Conservation (phyloP, 108 stramenopile species). For the Fistulifera solaris region DNA sequence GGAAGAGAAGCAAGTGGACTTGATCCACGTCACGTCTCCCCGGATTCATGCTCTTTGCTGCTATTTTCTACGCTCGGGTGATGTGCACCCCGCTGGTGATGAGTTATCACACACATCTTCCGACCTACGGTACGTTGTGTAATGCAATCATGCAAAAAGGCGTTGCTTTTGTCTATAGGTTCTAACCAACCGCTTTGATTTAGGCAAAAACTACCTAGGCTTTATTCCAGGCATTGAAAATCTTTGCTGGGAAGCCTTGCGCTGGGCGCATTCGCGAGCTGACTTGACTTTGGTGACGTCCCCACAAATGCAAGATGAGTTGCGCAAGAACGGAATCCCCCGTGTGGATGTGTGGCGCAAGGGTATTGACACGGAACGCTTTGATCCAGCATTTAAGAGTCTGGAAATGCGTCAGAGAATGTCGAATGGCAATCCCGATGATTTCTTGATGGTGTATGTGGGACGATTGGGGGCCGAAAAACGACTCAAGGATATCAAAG, state of each 20-base stretch:
- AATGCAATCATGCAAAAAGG: too few relatives aligned
- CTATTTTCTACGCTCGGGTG: constrained; percentile 72
- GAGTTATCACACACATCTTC: constrained; percentile 94
- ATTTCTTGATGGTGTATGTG: constrained; percentile 92
- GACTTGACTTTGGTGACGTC: constrained; percentile 90
- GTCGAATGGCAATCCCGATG: constrained; percentile 72
- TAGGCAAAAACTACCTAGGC: constrained; percentile 55
- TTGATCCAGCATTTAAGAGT: constrained; percentile 72
- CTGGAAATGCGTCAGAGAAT: constrained; percentile 67
- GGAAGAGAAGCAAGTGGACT: constrained; percentile 75
- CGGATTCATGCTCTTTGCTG: constrained; percentile 82
- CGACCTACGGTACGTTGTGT: constrained; percentile 68
- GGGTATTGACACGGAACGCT: constrained; percentile 89
- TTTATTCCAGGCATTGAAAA: constrained; percentile 78
- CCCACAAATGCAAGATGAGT: constrained; percentile 86
- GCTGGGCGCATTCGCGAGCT: constrained; percentile 75
- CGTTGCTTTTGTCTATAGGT: too few relatives aligned
- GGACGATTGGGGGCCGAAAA: constrained; percentile 94
- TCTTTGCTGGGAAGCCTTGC: constrained; percentile 60
- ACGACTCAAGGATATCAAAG: constrained; percentile 72
- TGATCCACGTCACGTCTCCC: constrained; percentile 94
- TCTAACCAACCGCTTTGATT: too few relatives aligned
- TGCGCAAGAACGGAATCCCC: constrained; percentile 74
- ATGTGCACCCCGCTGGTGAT: constrained; percentile 79
- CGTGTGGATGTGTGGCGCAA: constrained; percentile 92